A percentile compares a stretch with the other conserved stretches of the same genome.
phyloP scores from a whole-genome alignment of 305 asterid genomes.

The Fraxinus paxiana region DNA sequence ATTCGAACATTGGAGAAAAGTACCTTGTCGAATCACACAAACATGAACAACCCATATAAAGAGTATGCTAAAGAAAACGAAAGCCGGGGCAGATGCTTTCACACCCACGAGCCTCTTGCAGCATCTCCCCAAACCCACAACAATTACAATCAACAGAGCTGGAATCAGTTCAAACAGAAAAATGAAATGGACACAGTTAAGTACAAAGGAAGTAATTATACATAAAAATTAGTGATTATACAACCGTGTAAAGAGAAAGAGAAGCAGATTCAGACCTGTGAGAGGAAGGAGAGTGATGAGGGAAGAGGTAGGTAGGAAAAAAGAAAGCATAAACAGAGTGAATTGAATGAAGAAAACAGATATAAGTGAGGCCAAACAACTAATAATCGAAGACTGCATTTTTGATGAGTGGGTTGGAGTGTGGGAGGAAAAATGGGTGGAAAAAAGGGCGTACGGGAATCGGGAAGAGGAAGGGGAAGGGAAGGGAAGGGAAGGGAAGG shows the following conservation, averaged over 20 bases:
- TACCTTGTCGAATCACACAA: conserved; percentile 42
- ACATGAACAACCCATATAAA: conserved; percentile 43
- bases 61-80: conserved; percentile 42
- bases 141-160: conserved; percentile 36
- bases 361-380: conserved; percentile 31
- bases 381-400: conserved; percentile 11
- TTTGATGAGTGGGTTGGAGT: neutral
- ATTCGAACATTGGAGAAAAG: neutral
- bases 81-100: conserved; percentile 52
- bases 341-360: conserved; percentile 40
- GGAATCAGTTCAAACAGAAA: conserved; percentile 20
- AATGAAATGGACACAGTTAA: neutral
- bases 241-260: neutral
- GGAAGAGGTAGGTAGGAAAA: conserved; percentile 34
- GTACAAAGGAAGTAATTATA: neutral
- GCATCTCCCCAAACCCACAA: conserved; percentile 42
- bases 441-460: neutral
- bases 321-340: conserved; percentile 36
- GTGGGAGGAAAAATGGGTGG: neutral
- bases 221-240: neutral
- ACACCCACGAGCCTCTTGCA: conserved; percentile 47
- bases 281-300: conserved; percentile 37
- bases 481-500: neutral
- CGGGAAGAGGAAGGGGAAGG: neutral
- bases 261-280: conserved; percentile 30